These are phyloP conservation scores for Pichia sp. DNA, from an alignment of 1,139 yeast genomes.

Conservation along the genomic window DNA sequence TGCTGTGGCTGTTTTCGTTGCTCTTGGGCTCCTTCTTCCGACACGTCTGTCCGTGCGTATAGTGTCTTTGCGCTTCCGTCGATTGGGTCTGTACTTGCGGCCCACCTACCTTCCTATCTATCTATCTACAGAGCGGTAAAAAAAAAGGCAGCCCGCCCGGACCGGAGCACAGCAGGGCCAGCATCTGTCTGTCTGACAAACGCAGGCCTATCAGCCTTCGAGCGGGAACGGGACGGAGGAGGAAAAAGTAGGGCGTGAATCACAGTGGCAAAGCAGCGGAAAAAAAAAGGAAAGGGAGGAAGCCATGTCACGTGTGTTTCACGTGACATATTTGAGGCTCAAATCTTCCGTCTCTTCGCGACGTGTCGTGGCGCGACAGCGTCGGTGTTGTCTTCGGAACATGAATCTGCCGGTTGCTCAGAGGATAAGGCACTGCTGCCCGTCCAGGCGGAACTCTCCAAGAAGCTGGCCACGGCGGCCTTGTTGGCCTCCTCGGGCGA, in stretches of 20 bases:
- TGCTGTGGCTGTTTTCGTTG: background rate
- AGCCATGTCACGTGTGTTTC: background rate
- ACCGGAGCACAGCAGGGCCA: no score
- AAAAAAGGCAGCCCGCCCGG: no score
- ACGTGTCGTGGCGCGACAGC: background rate
- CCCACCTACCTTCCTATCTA: background rate
- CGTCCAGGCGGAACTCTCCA: background rate
- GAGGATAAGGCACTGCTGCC: background rate
- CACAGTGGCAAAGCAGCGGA: no score
- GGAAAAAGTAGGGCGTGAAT: background rate
- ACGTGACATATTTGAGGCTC: no score
- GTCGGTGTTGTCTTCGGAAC: constrained; percentile 17
- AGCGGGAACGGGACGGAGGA: background rate
- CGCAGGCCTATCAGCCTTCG: background rate
- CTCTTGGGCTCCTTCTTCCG: background rate
- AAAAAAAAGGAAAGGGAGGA: background rate
- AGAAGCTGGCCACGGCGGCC: constrained; percentile 1
- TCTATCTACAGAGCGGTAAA: background rate
- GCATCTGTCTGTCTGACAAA: no score
- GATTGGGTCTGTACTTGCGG: background rate
- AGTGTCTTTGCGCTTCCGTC: background rate
- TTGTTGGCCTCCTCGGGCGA: constrained; percentile 3
- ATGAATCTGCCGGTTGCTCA: background rate
- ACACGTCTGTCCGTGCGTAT: background rate
- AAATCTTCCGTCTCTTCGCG: background rate